A percentile compares a stretch with the other conserved stretches of the same genome.
These are phyloP conservation scores for Lolium multiflorum DNA, from an alignment of 176 grass and related monocot species.

Conservation along the genomic window DNA sequence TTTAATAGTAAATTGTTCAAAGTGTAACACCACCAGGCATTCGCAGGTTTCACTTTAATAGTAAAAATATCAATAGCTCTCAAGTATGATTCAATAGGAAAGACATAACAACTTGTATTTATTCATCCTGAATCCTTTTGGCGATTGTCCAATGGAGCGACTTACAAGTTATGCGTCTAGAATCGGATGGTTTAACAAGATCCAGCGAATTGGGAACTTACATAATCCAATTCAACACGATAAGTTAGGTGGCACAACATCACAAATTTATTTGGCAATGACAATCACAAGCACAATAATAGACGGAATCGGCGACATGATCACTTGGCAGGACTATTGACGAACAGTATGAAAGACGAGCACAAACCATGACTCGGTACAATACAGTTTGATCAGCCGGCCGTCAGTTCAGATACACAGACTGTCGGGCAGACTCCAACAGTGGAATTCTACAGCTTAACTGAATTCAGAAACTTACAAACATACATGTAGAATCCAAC, in stretches of 20 bases:
- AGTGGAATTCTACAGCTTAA: neutral
- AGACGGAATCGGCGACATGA: too few relatives aligned
- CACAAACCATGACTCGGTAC: conserved; percentile 3
- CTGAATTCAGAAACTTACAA: neutral
- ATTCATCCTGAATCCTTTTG: neutral
- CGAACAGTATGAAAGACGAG: neutral
- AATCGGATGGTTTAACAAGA: neutral
- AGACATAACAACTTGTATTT: too few relatives aligned
- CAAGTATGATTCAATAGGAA: too few relatives aligned
- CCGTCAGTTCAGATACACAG: conserved; percentile 25
- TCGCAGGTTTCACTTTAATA: too few relatives aligned
- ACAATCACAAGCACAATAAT: too few relatives aligned
- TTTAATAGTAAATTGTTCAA: too few relatives aligned
- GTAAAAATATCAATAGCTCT: too few relatives aligned
- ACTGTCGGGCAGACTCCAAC: conserved; percentile 16
- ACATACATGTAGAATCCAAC: neutral
- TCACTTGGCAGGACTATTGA: too few relatives aligned
- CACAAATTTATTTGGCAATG: too few relatives aligned
- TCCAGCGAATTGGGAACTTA: neutral
- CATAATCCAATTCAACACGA: conserved; percentile 7
- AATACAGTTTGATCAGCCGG: conserved; percentile 33
- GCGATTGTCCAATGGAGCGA: neutral
- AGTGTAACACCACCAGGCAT: too few relatives aligned
- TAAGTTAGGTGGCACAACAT: neutral
- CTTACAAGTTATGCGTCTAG: neutral